phyloP scores from a whole-genome alignment of 1,284 basidiomycete species.

The Meripilus lineatus region DNA sequence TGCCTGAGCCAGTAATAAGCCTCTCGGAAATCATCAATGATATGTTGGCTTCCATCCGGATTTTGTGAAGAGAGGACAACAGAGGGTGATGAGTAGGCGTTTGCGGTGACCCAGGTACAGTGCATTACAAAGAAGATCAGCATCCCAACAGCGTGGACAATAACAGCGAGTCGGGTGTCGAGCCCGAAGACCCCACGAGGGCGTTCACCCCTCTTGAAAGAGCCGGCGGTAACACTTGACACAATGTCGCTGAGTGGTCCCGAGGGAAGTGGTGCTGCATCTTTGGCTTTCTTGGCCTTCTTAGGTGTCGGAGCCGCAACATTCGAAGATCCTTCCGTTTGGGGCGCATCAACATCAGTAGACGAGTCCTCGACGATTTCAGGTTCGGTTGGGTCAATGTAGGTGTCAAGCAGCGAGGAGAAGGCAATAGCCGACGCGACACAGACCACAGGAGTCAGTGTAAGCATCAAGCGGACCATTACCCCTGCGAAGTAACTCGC shows the following conservation, averaged over 20 bases:
- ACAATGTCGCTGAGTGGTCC: constrained; percentile 36
- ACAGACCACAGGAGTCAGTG: constrained; percentile 89
- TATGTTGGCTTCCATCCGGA: constrained; percentile 85
- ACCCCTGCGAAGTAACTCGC: constrained; percentile 99
- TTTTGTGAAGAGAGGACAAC: constrained; percentile 87
- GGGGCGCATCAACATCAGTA: constrained; percentile 20
- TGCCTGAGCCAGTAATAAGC: constrained; percentile 99
- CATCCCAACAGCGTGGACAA: constrained; percentile 77
- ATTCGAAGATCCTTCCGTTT: constrained; percentile 22
- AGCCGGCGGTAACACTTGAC: constrained; percentile 35
- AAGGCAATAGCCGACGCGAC: constrained; percentile 89
- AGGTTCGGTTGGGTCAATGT: constrained; percentile 73
- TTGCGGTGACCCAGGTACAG: constrained; percentile 95
- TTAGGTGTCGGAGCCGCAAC: constrained; percentile 51
- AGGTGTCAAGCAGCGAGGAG: constrained; percentile 86
- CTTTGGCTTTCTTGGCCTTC: constrained; percentile 42
- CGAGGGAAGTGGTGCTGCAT: constrained; percentile 31
- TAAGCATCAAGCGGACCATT: constrained; percentile 97
- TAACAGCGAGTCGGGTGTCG: constrained; percentile 77
- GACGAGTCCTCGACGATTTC: constrained; percentile 31
- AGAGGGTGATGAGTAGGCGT: constrained; percentile 96
- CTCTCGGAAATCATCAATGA: constrained; percentile 99
- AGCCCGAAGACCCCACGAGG: constrained; percentile 74
- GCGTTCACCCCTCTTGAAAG: constrained; percentile 29
- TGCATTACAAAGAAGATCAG: constrained; percentile 91